Conservation (phyloP, 495 filamentous ascomycete genomes). For the Podospora fimiseda region DNA sequence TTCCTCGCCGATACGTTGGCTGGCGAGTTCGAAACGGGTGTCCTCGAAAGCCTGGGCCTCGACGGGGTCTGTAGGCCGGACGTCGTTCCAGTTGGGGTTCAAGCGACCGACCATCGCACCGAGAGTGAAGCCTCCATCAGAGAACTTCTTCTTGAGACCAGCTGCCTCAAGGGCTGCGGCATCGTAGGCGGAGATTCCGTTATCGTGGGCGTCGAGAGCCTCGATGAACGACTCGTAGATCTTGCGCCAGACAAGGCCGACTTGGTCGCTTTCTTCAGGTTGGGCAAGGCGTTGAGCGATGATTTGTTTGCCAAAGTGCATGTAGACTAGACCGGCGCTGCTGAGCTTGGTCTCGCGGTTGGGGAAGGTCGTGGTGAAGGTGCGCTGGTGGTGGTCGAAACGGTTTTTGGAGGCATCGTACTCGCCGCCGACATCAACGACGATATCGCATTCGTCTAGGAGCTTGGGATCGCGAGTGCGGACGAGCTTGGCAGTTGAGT, state of each 20-base stretch:
- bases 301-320: constrained; percentile 86
- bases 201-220: constrained; percentile 94
- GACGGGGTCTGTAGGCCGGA: constrained; percentile 37
- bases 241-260: constrained; percentile 74
- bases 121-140: constrained; percentile 71
- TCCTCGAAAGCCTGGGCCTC: constrained; percentile 73
- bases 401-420: constrained; percentile 70
- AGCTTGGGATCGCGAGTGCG: constrained; percentile 78
- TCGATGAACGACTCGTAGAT: constrained; percentile 92
- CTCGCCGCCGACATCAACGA: constrained; percentile 91
- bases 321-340: constrained; percentile 86
- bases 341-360: constrained; percentile 78
- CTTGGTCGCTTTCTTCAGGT: constrained; percentile 53
- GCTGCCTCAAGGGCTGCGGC: constrained; percentile 53
- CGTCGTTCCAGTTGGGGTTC: constrained; percentile 66
- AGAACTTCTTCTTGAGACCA: constrained; percentile 70
- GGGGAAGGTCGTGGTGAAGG: constrained; percentile 73
- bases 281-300: constrained; percentile 57
- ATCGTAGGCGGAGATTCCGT: constrained; percentile 81
- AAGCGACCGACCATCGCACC: constrained; percentile 76
- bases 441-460: constrained; percentile 79
- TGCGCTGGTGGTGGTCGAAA: constrained; percentile 96
- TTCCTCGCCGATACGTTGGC: constrained; percentile 73
- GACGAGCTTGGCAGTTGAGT: constrained; percentile 65
- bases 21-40: constrained; percentile 66